A percentile compares a stretch with the other conserved stretches of the same genome.
Conservation (phyloP, 2,329 filamentous ascomycete species). For the Colletotrichum shisoi region DNA sequence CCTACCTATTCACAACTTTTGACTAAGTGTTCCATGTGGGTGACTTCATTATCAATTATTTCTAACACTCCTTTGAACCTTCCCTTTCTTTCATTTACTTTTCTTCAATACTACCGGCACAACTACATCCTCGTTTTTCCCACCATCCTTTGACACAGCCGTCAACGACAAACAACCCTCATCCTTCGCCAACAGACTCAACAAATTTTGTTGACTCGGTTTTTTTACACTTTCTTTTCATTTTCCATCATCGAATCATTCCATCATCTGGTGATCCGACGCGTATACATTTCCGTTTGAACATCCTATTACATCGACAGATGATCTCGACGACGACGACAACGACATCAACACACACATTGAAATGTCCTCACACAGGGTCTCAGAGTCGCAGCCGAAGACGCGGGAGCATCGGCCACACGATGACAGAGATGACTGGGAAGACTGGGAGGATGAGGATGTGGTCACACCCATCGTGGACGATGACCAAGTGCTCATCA, state of each 20-base stretch:
- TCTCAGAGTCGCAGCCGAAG: constrained; percentile 12
- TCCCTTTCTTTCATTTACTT: constrained; percentile 12
- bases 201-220: not conserved
- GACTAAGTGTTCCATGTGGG: constrained; percentile 21
- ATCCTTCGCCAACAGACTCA: not conserved
- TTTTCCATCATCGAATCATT: not conserved
- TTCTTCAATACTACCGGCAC: constrained; percentile 5
- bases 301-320: not conserved
- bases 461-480: constrained; percentile 52
- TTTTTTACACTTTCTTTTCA: no score
- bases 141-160: constrained; percentile 15
- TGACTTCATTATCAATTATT: constrained; percentile 20
- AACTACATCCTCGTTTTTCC: constrained; percentile 1
- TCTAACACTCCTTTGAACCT: constrained; percentile 7
- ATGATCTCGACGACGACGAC: not conserved
- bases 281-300: not conserved
- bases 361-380: constrained; percentile 23
- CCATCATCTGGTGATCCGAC: not conserved
- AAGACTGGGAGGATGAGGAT: constrained; percentile 63
- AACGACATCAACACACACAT: no score
- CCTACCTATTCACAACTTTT: constrained; percentile 32
- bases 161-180: constrained; percentile 17
- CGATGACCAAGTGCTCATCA: constrained; percentile 49
- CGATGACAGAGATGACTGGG: constrained; percentile 56
- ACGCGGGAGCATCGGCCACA: constrained; percentile 5